These are phyloP conservation scores for Coniochaeta prunicola DNA, from an alignment of 2,329 filamentous ascomycete species.

Conservation along the genomic window DNA sequence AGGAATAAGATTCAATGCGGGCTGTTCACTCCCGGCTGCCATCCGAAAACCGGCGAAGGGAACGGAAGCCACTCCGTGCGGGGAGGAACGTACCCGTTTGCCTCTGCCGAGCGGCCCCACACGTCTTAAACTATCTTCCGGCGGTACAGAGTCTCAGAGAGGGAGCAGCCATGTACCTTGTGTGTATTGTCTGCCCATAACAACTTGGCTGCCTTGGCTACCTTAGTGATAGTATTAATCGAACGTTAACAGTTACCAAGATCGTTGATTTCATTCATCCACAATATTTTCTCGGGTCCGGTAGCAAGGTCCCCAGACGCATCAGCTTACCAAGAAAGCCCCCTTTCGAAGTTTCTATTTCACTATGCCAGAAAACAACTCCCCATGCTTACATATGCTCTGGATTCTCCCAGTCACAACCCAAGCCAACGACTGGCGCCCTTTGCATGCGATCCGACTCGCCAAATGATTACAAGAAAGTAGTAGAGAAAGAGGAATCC, in stretches of 20 bases:
- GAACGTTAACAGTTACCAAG: not conserved
- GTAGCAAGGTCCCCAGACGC: not conserved
- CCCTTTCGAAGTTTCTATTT: not conserved
- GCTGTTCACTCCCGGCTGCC: not conserved
- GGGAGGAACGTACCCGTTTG: not conserved
- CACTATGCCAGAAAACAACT: not conserved
- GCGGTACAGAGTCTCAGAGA: not conserved
- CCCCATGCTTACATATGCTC: not conserved
- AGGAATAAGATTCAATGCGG: no score
- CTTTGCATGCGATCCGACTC: not conserved
- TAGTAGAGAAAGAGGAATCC: no score
- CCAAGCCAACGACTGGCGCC: not conserved
- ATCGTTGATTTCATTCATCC: not conserved
- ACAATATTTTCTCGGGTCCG: not conserved
- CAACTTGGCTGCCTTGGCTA: not conserved
- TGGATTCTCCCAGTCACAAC: not conserved
- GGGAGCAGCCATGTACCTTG: not conserved
- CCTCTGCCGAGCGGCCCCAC: not conserved
- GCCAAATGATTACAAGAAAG: not conserved
- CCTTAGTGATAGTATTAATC: not conserved
- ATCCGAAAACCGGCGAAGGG: not conserved
- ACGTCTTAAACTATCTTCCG: not conserved
- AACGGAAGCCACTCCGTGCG: not conserved
- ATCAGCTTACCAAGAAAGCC: not conserved
- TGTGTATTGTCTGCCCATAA: not conserved